Conservation (phyloP, 768 basidiomycete species). For the Sporobolomyces phaffii region DNA sequence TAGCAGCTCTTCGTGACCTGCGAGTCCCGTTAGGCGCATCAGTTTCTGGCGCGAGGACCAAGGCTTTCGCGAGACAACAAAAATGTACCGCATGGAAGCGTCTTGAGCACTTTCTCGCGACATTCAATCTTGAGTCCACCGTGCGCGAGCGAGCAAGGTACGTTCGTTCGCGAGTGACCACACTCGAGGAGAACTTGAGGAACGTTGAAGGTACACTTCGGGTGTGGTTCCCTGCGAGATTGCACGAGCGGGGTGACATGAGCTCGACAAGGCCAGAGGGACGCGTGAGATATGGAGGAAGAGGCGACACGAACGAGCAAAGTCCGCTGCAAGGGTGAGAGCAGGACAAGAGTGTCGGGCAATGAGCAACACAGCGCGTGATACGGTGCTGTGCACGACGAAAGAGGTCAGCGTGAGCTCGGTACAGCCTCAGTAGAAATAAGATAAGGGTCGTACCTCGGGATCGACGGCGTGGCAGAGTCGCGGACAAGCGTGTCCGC, state of each 20-base stretch:
- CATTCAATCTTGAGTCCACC: constrained; percentile 52
- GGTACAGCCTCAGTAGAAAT: not conserved
- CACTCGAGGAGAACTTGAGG: constrained; percentile 56
- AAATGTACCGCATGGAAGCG: constrained; percentile 54
- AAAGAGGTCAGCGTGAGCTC: not conserved
- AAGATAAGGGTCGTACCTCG: not conserved
- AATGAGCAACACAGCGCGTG: constrained; percentile 53
- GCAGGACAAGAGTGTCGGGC: constrained; percentile 55
- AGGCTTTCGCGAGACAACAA: no score
- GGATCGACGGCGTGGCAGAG: constrained; percentile 49
- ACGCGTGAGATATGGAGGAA: not conserved
- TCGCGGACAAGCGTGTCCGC: constrained; percentile 63
- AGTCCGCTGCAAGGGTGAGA: constrained; percentile 57
- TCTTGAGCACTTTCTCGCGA: constrained; percentile 49
- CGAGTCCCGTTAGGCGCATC: not conserved
- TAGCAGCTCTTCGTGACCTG: constrained; percentile 52
- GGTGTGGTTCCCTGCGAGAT: constrained; percentile 51
- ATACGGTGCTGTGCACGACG: constrained; percentile 49
- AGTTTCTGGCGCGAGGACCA: no score
- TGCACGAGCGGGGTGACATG: not conserved
- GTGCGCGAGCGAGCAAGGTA: constrained; percentile 53
- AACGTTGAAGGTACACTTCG: constrained; percentile 54
- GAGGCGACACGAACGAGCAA: constrained; percentile 45
- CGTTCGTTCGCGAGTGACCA: constrained; percentile 52
- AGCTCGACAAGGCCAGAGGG: not conserved